Conservation (phyloP, 345 rosid genomes). For the Durio zibethinus region DNA sequence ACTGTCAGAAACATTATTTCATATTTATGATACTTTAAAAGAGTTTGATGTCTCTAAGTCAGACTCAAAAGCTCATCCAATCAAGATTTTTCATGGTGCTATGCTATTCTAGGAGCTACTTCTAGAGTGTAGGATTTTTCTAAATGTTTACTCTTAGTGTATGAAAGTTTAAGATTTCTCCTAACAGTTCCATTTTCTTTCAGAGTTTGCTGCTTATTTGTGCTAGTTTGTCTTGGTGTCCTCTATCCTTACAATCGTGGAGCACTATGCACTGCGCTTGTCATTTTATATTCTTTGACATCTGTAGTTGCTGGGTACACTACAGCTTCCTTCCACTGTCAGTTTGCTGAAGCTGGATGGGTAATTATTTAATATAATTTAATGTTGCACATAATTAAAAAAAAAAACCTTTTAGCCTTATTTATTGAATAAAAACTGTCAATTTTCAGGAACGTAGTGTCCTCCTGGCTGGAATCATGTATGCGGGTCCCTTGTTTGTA, state of each 20-base stretch:
- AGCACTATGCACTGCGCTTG: slow-evolving; percentile 50
- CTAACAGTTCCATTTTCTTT: slow-evolving; percentile 17
- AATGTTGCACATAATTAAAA: not conserved
- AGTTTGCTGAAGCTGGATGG: slow-evolving; percentile 68
- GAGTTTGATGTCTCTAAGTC: not conserved
- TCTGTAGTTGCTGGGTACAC: slow-evolving; percentile 69
- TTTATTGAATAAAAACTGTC: not conserved
- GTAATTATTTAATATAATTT: slow-evolving; percentile 34
- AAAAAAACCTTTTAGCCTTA: not conserved
- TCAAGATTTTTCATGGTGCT: not conserved
- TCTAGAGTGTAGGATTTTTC: not conserved
- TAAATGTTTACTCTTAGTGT: not conserved
- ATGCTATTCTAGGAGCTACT: not conserved
- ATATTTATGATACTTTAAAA: not conserved
- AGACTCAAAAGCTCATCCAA: not conserved
- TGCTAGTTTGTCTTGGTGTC: slow-evolving; percentile 54
- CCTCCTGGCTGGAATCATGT: slow-evolving; percentile 59
- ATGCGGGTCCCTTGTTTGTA: slow-evolving; percentile 50
- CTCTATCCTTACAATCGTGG: slow-evolving; percentile 78
- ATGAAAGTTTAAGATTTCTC: slow-evolving; percentile 1
- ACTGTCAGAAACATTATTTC: not conserved
- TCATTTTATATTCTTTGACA: slow-evolving; percentile 52
- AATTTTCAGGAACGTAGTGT: slow-evolving; percentile 62
- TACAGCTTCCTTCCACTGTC: slow-evolving; percentile 62
- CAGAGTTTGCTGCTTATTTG: slow-evolving; percentile 59